Conservation (phyloP, 2,329 filamentous ascomycete genomes). For the Metarhizium sp. region DNA sequence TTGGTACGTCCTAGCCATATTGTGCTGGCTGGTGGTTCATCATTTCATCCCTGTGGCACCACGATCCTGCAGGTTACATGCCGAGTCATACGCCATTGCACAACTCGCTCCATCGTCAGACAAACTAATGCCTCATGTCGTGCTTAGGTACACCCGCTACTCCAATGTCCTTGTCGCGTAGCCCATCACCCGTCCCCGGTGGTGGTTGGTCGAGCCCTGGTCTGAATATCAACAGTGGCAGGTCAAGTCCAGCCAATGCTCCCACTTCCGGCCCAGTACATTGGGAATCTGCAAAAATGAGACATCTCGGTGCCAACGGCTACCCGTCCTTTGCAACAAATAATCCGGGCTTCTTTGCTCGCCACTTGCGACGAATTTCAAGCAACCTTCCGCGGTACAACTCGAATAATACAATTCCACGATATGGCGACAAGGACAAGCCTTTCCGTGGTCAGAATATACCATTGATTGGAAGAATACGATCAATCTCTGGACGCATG, state of each 20-base stretch:
- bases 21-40: background rate
- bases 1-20: conserved; percentile 34
- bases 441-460: conserved; percentile 39
- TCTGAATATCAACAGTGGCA: conserved; percentile 62
- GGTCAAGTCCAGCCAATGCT: conserved; percentile 53
- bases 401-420: conserved; percentile 29
- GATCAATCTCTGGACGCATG: conserved; percentile 38
- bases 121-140: conserved; percentile 1
- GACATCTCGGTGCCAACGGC: conserved; percentile 61
- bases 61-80: background rate
- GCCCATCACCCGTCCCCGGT: conserved; percentile 73
- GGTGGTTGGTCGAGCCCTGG: conserved; percentile 86
- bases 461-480: conserved; percentile 37
- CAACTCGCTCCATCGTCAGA: conserved; percentile 12
- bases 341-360: conserved; percentile 78
- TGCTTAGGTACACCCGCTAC: conserved; percentile 42
- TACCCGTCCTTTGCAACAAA: conserved; percentile 73
- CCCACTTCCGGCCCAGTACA: conserved; percentile 50
- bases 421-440: conserved; percentile 73
- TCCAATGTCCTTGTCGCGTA: conserved; percentile 77
- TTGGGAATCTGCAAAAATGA: conserved; percentile 77
- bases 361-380: conserved; percentile 74
- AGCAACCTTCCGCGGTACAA: conserved; percentile 69
- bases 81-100: background rate
- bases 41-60: background rate